Percentiles rank a stretch among this genome's conserved stretches.
Conservation (phyloP, 768 basidiomycete genomes). For the Kwoniella sp. region DNA sequence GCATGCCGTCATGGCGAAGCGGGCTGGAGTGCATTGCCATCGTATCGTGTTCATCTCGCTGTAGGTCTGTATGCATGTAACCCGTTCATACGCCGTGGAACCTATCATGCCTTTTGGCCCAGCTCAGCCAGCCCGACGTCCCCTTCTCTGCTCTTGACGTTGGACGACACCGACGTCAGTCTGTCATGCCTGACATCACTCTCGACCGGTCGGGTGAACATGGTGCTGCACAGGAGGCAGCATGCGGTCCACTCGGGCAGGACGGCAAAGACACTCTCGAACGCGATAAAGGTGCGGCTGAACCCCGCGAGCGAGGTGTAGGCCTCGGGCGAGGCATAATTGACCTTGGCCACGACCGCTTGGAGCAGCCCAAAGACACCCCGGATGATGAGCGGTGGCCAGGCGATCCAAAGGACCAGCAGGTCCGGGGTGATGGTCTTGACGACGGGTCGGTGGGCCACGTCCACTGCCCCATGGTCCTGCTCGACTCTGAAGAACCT, state of each 20-base stretch:
- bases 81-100: too few relatives aligned
- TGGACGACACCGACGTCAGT: too few relatives aligned
- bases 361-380: conserved; percentile 29
- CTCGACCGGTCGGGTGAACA: conserved; percentile 19
- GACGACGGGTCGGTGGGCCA: conserved; percentile 4
- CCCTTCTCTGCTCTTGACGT: too few relatives aligned
- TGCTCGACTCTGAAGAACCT: conserved; percentile 10
- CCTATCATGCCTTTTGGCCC: too few relatives aligned
- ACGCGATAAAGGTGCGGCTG: conserved; percentile 9
- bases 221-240: conserved; percentile 17
- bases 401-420: conserved; percentile 17
- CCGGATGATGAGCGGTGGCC: conserved; percentile 25
- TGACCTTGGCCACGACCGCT: conserved; percentile 13
- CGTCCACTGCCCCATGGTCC: conserved; percentile 11
- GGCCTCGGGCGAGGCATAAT: conserved; percentile 12
- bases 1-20: too few relatives aligned
- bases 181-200: too few relatives aligned
- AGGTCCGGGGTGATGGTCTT: conserved; percentile 3
- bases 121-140: too few relatives aligned
- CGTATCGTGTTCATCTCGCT: too few relatives aligned
- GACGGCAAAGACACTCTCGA: conserved; percentile 21
- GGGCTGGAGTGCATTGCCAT: too few relatives aligned
- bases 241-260: conserved; percentile 27
- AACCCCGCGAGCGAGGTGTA: conserved; percentile 13
- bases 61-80: too few relatives aligned